Base-by-base conservation (phyloP, 352 stramenopile species). In the Globisporangium cystogenes region DNA sequence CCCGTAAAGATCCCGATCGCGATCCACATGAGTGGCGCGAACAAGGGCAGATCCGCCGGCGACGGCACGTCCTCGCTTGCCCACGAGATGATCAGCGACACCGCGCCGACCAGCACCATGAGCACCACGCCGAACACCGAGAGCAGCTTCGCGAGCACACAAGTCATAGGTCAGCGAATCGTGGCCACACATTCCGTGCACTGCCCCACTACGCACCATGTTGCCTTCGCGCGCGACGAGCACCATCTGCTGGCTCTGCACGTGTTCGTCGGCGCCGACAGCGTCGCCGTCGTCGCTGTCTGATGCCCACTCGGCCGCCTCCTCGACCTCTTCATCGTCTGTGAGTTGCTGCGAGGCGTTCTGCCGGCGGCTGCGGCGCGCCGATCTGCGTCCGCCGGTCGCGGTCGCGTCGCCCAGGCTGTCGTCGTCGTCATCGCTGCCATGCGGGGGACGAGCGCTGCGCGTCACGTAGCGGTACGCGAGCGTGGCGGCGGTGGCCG, bases 1-100 rank as follows among this genome's bases (percentile, higher is more conserved):
- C 78, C 78, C 44, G 77, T 82, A 49, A 93, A 82, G 55, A 93
- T 83, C 35, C 82, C 82, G 18, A 91, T 60, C 7, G 80, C 77
- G 52, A 93, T 74, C 80, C 82, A 90, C 69, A 91, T 77, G 14
- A 93, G 67, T 20, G 82, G 82, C 47, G 78, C 65, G 51, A 90
- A 93, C 76, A 93, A 86, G 15, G 79, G 77, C 43, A 90, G 56
- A 26, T 90, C 70, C 23, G 70, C 35, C 0, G 77, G 62, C 27
- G 68, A 75, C 45, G 48, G 20, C 10, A 62, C 51, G n/a, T 79
- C 56, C 12, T 86, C 74, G 40, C 59, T 85, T 33, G 65, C 74
- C 77, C 75, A 88, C 31, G 69, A 55, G 14, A 90, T 56, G 12
- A 86, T 52, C 27, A 84, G 59, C 33, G 76, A 83, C 26, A 90